Conservation (phyloP, 2,329 filamentous ascomycete genomes). For the Dothiorella sarmentorum region DNA sequence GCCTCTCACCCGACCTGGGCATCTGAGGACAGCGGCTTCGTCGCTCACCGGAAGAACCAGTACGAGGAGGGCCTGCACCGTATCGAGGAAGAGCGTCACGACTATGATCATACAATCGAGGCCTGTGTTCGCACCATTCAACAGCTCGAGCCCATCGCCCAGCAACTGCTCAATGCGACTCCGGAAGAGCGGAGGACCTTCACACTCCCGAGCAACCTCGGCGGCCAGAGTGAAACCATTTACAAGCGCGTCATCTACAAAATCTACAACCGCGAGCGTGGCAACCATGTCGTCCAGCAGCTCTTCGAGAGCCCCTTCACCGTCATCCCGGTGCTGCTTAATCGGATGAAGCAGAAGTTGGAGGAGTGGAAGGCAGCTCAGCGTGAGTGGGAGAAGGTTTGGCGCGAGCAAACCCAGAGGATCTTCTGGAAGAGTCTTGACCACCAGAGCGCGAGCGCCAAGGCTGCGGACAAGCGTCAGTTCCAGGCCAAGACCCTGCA, state of each 20-base stretch:
- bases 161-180: conserved; percentile 79
- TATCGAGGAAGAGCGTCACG: conserved; percentile 96
- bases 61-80: conserved; percentile 92
- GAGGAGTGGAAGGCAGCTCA: conserved; percentile 97
- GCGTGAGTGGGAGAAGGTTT: conserved; percentile 98
- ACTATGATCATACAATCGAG: conserved; percentile 98
- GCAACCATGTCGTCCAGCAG: conserved; percentile 79
- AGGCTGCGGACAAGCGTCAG: conserved; percentile 84
- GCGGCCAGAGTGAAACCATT: conserved; percentile 91
- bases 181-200: conserved; percentile 69
- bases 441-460: conserved; percentile 90
- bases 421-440: conserved; percentile 96
- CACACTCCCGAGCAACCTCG: conserved; percentile 76
- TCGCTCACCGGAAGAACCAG: conserved; percentile 93
- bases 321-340: conserved; percentile 83
- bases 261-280: conserved; percentile 82
- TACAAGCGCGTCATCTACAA: conserved; percentile 98
- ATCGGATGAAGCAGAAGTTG: conserved; percentile 88
- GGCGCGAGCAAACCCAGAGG: conserved; percentile 90
- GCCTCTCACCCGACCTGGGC: conserved; percentile 98
- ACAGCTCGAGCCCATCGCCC: conserved; percentile 88
- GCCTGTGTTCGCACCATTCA: conserved; percentile 93
- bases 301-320: conserved; percentile 80
- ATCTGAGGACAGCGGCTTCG: conserved; percentile 95
- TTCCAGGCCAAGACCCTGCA: conserved; percentile 88